phyloP scores from a whole-genome alignment of 345 rosid species.

The Brassica carinata region DNA sequence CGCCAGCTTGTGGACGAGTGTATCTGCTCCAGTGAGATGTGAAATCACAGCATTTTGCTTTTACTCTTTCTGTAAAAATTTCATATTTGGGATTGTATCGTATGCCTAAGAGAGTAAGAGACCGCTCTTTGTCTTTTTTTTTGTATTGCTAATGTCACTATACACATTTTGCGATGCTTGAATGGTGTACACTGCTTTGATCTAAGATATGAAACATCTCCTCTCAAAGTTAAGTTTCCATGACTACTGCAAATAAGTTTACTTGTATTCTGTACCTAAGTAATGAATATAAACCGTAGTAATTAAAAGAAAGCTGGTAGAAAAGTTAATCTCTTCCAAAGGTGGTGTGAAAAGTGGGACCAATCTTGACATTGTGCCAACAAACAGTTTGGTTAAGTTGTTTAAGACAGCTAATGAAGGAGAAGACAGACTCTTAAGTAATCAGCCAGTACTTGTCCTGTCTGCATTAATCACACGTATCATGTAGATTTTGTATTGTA shows the following conservation, averaged over 20 bases:
- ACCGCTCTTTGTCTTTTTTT: background rate
- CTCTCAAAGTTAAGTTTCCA: no score
- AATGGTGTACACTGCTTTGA: slow-evolving; percentile 4
- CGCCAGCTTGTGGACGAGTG: slow-evolving; percentile 94
- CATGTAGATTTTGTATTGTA: slow-evolving; percentile 2
- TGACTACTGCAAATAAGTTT: no score
- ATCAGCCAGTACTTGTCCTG: slow-evolving; percentile 7
- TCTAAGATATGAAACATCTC: no score
- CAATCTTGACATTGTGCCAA: slow-evolving; percentile 9
- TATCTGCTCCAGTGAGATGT: slow-evolving; percentile 78
- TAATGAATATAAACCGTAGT: no score
- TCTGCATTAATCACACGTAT: slow-evolving; percentile 17
- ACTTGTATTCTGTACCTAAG: no score
- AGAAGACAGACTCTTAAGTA: slow-evolving; percentile 16
- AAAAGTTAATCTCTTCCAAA: no score
- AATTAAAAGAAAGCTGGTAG: background rate
- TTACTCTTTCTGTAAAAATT: slow-evolving; percentile 40
- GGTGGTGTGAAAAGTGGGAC: slow-evolving; percentile 12
- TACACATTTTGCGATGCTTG: background rate
- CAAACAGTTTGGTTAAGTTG: background rate
- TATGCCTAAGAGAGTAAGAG: background rate
- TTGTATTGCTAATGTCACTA: background rate
- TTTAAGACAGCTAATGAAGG: background rate
- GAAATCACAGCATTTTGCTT: slow-evolving; percentile 24
- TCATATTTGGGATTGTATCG: background rate